Conservation (phyloP, 2,329 filamentous ascomycete genomes). For the Pseudogymnoascus sp. region DNA sequence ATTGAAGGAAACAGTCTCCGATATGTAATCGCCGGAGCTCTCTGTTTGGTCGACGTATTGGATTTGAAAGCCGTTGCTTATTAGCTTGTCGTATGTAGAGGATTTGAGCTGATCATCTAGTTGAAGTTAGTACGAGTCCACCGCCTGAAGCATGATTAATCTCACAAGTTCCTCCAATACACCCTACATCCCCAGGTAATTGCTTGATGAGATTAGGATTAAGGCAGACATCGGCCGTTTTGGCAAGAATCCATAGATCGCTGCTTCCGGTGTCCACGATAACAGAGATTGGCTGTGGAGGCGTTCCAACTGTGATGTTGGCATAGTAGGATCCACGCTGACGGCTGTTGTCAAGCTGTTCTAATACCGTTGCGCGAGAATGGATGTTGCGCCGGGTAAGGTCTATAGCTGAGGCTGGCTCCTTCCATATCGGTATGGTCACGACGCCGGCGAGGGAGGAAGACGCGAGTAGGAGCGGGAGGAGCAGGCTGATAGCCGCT, state of each 20-base stretch:
- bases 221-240: slow-evolving; percentile 9
- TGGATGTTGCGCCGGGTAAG: not conserved
- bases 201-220: slow-evolving; percentile 28
- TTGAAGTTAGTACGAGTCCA: not conserved
- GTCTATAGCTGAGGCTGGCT: not conserved
- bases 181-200: slow-evolving; percentile 29
- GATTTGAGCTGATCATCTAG: slow-evolving; percentile 14
- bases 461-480: not conserved
- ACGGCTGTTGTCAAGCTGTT: slow-evolving; percentile 38
- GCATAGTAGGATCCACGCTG: slow-evolving; percentile 49
- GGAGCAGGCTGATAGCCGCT: not conserved
- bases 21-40: slow-evolving; percentile 32
- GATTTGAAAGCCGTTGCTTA: slow-evolving; percentile 37
- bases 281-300: slow-evolving; percentile 44
- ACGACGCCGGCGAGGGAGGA: not conserved
- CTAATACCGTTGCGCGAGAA: not conserved
- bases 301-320: slow-evolving; percentile 47
- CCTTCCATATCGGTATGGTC: not conserved
- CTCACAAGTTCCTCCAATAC: slow-evolving; percentile 35
- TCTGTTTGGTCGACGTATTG: slow-evolving; percentile 33
- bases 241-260: slow-evolving; percentile 44
- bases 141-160: slow-evolving; percentile 13
- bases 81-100: slow-evolving; percentile 37
- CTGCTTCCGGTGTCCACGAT: slow-evolving; percentile 54
- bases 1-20: slow-evolving; percentile 31